Evolutionary conservation across 108 stramenopile species (phyloP), one percentile per base, ranked within the genome.

Genomic region (Chaetoceros tenuissimus): DNA sequence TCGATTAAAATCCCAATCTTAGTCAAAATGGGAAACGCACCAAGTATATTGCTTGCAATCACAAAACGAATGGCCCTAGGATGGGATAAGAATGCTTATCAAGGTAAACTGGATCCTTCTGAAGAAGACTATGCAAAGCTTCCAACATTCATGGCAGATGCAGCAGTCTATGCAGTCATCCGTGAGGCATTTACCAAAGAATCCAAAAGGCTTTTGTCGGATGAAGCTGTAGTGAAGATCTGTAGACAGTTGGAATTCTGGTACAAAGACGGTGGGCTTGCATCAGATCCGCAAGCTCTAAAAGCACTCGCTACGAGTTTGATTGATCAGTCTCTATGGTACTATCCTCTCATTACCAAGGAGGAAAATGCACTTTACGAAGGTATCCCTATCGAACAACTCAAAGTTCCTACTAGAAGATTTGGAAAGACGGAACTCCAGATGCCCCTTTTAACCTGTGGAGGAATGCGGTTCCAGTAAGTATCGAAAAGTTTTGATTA

Each of bases 361-460:
- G 62, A 59, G 31, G 2, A 47, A 10, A 25, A 20, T 26, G 55
- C 22, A 10, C 1, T 10, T 31, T 22, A 21, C n/a, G 47, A 60
- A 13, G n/a, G n/a, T n/a, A n/a, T n/a, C n/a, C n/a, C n/a, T n/a
- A 18, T n/a, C 1, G 26, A 54, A 31, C 27, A 26, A 2, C 75
- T 72, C 46, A 51, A 51, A n/a, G 50, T 74, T 0, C 80, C 80
- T 27, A 75, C 60, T 28, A 71, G 78, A 2, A 59, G 84, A 48
- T 89, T 80, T 67, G 87, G 87, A 0, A 47, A 53, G 3, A 89
- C 87, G 19, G 79, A 80, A 53, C 47, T 89, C 1, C 59, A 72
- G 54, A 89, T 89, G 75, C 82, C 87, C 21, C 78, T 84, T 45
- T 56, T 89, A 23, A 86, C 84, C 3, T 82, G 78, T 51, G 87